phyloP scores from a whole-genome alignment of 2,329 filamentous ascomycete species.

The Diaporthe sp. region DNA sequence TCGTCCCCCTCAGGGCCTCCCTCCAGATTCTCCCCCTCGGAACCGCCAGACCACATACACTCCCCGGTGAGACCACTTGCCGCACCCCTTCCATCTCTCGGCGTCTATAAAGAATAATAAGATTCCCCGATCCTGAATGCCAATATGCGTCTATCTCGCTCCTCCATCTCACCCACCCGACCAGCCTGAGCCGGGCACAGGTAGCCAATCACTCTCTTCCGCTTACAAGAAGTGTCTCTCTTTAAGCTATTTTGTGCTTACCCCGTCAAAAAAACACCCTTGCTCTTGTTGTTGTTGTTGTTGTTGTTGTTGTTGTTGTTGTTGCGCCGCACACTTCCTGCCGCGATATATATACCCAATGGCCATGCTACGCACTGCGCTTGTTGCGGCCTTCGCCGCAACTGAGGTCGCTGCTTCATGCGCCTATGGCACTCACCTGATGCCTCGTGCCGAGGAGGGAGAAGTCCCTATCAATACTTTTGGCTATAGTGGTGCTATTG shows the following conservation, averaged over 20 bases:
- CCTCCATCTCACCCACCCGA: slow-evolving; percentile 19
- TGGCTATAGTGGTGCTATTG: slow-evolving; percentile 47
- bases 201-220: slow-evolving; percentile 1
- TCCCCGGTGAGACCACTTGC: background rate
- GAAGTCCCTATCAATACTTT: slow-evolving; percentile 46
- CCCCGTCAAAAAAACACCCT: background rate
- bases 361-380: slow-evolving; percentile 3
- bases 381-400: slow-evolving; percentile 31
- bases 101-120: slow-evolving; percentile 15
- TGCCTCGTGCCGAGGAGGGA: slow-evolving; percentile 42
- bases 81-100: background rate
- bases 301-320: background rate
- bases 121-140: slow-evolving; percentile 4
- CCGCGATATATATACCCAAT: background rate
- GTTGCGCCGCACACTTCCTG: background rate
- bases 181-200: background rate
- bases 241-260: slow-evolving; percentile 17
- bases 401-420: slow-evolving; percentile 41
- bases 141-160: background rate
- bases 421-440: slow-evolving; percentile 41
- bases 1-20: slow-evolving; percentile 18
- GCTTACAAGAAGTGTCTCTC: slow-evolving; percentile 10
- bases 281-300: background rate
- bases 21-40: background rate
- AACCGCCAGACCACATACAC: slow-evolving; percentile 13